phyloP scores from a whole-genome alignment of 192 early-diverging fungal species.

The Oehlia diaphana region DNA sequence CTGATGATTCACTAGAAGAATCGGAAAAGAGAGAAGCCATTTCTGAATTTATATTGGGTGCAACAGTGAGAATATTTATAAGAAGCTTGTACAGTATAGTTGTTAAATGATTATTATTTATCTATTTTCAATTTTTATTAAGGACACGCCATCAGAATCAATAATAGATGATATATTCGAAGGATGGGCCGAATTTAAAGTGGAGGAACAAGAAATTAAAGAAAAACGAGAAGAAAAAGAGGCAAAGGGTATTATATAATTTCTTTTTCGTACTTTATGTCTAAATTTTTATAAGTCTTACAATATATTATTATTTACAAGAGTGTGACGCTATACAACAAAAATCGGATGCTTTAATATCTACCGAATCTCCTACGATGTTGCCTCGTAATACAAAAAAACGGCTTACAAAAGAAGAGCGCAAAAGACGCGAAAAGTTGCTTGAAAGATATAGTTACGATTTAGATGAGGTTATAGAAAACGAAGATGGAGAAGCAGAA shows the following conservation, averaged over 20 bases:
- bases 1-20: constrained; percentile 63
- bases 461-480: constrained; percentile 57
- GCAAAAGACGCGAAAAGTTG: constrained; percentile 48
- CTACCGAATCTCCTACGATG: constrained; percentile 31
- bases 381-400: constrained; percentile 37
- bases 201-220: background rate
- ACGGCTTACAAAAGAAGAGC: constrained; percentile 54
- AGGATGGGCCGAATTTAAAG: constrained; percentile 38
- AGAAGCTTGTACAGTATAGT: background rate
- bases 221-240: background rate
- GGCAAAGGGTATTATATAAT: background rate
- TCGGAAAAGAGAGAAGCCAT: constrained; percentile 70
- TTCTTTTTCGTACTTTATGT: background rate
- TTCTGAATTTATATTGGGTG: constrained; percentile 65
- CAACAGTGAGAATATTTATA: constrained; percentile 32
- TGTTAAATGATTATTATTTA: background rate
- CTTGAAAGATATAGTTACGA: constrained; percentile 65
- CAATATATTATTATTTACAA: background rate
- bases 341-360: background rate
- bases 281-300: background rate
- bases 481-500: constrained; percentile 60
- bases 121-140: background rate
- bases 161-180: constrained; percentile 48
- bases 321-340: background rate
- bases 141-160: constrained; percentile 43